phyloP scores from a whole-genome alignment of 345 rosid genomes.

The Hibiscus tridactylites region DNA sequence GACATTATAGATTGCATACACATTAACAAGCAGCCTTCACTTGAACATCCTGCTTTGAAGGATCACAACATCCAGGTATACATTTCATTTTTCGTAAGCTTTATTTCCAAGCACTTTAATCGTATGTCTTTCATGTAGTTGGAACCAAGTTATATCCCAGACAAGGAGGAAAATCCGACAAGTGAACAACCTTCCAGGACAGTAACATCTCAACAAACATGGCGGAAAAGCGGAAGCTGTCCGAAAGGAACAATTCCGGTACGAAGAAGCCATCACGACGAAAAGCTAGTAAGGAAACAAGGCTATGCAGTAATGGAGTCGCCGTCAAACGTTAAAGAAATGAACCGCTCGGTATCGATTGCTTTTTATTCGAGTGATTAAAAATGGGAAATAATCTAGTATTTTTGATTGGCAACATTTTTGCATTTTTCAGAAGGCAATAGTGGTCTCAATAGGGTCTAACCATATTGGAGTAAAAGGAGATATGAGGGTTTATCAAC shows the following conservation, averaged over 20 bases:
- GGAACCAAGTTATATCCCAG: conserved; percentile 28
- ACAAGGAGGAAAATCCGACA: not conserved
- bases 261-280: conserved; percentile 15
- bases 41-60: conserved; percentile 40
- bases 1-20: conserved; percentile 44
- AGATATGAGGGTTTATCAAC: conserved; percentile 44
- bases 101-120: not conserved
- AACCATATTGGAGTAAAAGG: conserved; percentile 44
- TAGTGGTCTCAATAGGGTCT: conserved; percentile 34
- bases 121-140: conserved; percentile 17
- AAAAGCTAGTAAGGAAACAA: not conserved
- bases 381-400: not conserved
- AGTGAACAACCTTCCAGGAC: conserved; percentile 2
- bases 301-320: conserved; percentile 12
- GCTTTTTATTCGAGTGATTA: not conserved
- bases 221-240: conserved; percentile 45
- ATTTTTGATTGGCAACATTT: not conserved
- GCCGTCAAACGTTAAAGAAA: conserved; percentile 21
- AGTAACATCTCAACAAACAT: conserved; percentile 22
- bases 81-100: not conserved
- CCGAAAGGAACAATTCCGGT: conserved; percentile 43
- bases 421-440: conserved; percentile 27
- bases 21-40: conserved; percentile 41
- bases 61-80: conserved; percentile 42
- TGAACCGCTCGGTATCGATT: conserved; percentile 35